phyloP scores from a whole-genome alignment of 805 yeast genomes.

The Pichia occidentalis region DNA sequence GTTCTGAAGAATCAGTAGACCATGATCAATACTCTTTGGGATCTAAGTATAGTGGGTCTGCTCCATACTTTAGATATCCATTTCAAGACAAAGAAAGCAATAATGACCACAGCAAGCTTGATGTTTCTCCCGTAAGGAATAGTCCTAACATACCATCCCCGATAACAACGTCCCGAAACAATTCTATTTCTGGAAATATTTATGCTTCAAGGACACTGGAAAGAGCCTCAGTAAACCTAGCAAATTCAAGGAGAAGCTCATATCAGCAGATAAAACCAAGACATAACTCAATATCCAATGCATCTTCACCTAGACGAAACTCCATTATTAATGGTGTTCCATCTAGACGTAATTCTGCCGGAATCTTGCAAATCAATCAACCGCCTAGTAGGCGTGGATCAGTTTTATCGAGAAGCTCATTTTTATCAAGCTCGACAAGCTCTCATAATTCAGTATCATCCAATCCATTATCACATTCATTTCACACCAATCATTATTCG shows the following conservation, averaged over 20 bases:
- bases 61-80: conserved; percentile 61
- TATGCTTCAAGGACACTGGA: conserved; percentile 5
- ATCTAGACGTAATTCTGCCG: conserved; percentile 1
- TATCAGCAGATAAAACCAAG: conserved; percentile 13
- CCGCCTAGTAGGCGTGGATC: conserved; percentile 6
- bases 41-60: conserved; percentile 14
- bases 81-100: conserved; percentile 45
- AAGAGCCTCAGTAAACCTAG: conserved; percentile 11
- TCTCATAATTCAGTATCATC: conserved; percentile 3
- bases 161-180: conserved; percentile 13
- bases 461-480: conserved; percentile 4
- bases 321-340: conserved; percentile 1
- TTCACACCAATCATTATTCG: background rate
- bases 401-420: conserved; percentile 4
- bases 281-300: conserved; percentile 7
- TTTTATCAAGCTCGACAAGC: conserved; percentile 2
- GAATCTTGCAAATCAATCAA: background rate
- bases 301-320: conserved; percentile 1
- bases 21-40: conserved; percentile 14
- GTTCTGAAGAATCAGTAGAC: conserved; percentile 3
- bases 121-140: background rate
- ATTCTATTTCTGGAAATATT: conserved; percentile 12
- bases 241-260: conserved; percentile 22
- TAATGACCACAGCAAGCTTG: background rate
- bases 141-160: conserved; percentile 19